Evolutionary conservation across 2,329 filamentous ascomycete species (phyloP).

Genomic region (Ophidiomyces ophidiicola): DNA sequence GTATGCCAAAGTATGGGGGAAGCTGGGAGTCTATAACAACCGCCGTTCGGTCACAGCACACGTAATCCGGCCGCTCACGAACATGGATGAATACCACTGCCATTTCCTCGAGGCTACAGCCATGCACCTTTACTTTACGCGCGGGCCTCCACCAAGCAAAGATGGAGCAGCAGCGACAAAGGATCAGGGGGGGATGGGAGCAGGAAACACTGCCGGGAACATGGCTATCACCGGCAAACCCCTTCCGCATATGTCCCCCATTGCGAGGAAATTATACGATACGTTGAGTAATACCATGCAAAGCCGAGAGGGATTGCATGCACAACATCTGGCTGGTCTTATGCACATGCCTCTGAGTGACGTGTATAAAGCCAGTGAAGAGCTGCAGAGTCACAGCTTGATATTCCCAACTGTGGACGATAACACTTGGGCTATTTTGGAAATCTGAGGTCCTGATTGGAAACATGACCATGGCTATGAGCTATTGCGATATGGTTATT

Average conservation of each 20-base stretch:
- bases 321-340: conserved; percentile 59
- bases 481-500: background rate
- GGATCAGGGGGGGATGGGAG: conserved; percentile 27
- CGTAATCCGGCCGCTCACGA: conserved; percentile 63
- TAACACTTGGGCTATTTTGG: conserved; percentile 76
- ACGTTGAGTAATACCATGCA: conserved; percentile 55
- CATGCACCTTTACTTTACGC: conserved; percentile 72
- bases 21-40: conserved; percentile 70
- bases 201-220: conserved; percentile 17
- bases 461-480: no score
- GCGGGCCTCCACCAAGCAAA: conserved; percentile 44
- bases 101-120: conserved; percentile 83
- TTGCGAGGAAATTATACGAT: conserved; percentile 59
- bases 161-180: conserved; percentile 34
- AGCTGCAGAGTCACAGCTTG: conserved; percentile 58
- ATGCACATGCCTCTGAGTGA: conserved; percentile 56
- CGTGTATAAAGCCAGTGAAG: conserved; percentile 65
- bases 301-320: conserved; percentile 70
- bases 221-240: conserved; percentile 18
- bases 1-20: conserved; percentile 77
- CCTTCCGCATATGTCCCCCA: conserved; percentile 40
- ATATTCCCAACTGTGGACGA: conserved; percentile 92
- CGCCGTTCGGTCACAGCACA: conserved; percentile 72
- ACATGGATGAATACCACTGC: conserved; percentile 87
- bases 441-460: conserved; percentile 38